Evolutionary conservation across 305 asterid species (phyloP), one percentile per base, ranked within the genome.

Genomic region (Lippia alba): DNA sequence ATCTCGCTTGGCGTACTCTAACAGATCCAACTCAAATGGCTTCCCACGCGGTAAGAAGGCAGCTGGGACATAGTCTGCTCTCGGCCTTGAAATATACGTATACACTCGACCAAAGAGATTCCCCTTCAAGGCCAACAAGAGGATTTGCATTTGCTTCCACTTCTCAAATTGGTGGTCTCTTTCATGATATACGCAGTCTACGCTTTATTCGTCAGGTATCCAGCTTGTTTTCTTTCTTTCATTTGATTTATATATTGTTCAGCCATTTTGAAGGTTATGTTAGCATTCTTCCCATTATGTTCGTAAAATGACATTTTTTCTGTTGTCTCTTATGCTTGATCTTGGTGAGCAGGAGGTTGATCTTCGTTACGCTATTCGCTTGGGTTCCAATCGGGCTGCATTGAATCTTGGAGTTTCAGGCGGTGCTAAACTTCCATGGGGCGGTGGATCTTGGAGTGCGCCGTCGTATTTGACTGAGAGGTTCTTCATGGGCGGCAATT

Each of bases 21-120:
- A 86, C 86, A 1, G 97, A 95, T 79, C 99, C 99, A 56, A 86
- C 97, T 34, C 99, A 90, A 78, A 80, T 87, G 91, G 75, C 98
- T 58, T 95, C 98, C 8, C 79, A 70, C 62, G 57, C 94, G 16
- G 96, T 95, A 75, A 92, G 99, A 88, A 89, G 96, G 81, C 99
- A 95, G 75, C 97, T 92, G 54, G 99, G 99, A 61, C 99, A 95
- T 80, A 79, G 79, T 79, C 82, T 91, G 79, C 64, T 84, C 66
- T 95, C 99, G 20, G 85, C 83, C 58, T 75, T 95, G 85, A 95
- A 90, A 80, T 95, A 95, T 79, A 56, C 84, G 1, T 92, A 85
- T 79, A 95, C 84, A 79, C 56, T 89, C 70, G 99, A 95, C 81
- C 54, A 24, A 19, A 85, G 98, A 71, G 91, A 92, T 79, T 90